Percentiles rank a stretch among this genome's conserved stretches.
Conservation (phyloP, 2,329 filamentous ascomycete species). For the Lecanicillium sp. region DNA sequence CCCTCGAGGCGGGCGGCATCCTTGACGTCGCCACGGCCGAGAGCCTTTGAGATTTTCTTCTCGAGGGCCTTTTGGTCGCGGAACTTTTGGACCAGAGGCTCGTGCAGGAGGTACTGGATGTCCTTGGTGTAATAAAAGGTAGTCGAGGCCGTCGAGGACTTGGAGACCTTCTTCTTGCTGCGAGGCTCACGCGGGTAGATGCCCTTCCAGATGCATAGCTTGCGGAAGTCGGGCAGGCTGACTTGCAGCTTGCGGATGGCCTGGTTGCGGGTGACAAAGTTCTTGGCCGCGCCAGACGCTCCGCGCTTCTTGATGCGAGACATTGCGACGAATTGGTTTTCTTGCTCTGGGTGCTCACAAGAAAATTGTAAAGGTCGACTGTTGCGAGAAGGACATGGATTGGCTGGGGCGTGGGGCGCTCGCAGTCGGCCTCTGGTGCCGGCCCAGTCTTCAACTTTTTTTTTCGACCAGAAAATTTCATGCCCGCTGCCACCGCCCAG, state of each 20-base stretch:
- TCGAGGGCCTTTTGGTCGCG: conserved; percentile 93
- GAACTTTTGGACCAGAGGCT: conserved; percentile 89
- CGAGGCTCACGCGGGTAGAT: conserved; percentile 97
- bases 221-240: conserved; percentile 92
- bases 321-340: conserved; percentile 37
- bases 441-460: conserved; percentile 9
- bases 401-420: too few relatives aligned
- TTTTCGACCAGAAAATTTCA: conserved; percentile 12
- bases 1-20: conserved; percentile 81
- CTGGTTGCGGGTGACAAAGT: conserved; percentile 96
- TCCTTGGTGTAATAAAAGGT: conserved; percentile 93
- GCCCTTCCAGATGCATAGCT: conserved; percentile 98
- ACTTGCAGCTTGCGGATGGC: conserved; percentile 97
- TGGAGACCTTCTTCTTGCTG: conserved; percentile 94
- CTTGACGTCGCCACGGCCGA: conserved; percentile 83
- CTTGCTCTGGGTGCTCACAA: neutral
- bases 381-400: too few relatives aligned
- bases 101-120: conserved; percentile 96
- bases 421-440: too few relatives aligned
- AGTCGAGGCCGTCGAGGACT: conserved; percentile 80
- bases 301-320: conserved; percentile 86
- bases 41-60: conserved; percentile 92
- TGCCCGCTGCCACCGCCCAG: conserved; percentile 5
- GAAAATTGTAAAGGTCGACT: conserved; percentile 9
- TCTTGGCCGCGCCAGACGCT: conserved; percentile 86